phyloP scores from a whole-genome alignment of 2,329 filamentous ascomycete genomes.

The Neurospora sp. region DNA sequence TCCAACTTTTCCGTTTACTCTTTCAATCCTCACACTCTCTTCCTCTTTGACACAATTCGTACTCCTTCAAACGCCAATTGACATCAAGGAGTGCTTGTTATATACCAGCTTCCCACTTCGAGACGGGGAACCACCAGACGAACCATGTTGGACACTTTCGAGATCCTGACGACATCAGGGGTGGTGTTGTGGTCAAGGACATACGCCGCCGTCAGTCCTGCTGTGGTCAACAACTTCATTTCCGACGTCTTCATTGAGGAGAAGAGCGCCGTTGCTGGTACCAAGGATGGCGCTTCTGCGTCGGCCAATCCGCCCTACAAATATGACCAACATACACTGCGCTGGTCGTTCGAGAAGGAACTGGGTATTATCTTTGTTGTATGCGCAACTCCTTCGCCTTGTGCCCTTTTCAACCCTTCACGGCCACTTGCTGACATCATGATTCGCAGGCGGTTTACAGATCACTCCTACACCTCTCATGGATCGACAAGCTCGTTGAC shows the following conservation, averaged over 20 bases:
- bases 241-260: conserved; percentile 97
- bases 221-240: conserved; percentile 89
- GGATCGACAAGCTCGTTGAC: conserved; percentile 94
- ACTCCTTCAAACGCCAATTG: not conserved
- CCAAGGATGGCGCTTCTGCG: conserved; percentile 49
- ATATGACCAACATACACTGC: conserved; percentile 87
- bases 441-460: conserved; percentile 80
- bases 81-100: not conserved
- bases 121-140: not conserved
- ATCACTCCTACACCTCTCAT: conserved; percentile 85
- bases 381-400: conserved; percentile 23
- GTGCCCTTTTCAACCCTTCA: not conserved
- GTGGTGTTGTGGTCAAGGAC: conserved; percentile 94
- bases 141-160: conserved; percentile 87
- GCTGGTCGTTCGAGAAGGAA: conserved; percentile 90
- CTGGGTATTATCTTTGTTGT: conserved; percentile 93
- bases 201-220: conserved; percentile 68
- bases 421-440: conserved; percentile 7
- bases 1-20: not conserved
- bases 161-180: conserved; percentile 90
- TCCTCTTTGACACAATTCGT: not conserved
- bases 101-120: not conserved
- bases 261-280: conserved; percentile 54
- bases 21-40: not conserved
- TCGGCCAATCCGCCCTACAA: conserved; percentile 65